Conservation (phyloP, 2,329 filamentous ascomycete genomes). For the Elsinoe arachidis region DNA sequence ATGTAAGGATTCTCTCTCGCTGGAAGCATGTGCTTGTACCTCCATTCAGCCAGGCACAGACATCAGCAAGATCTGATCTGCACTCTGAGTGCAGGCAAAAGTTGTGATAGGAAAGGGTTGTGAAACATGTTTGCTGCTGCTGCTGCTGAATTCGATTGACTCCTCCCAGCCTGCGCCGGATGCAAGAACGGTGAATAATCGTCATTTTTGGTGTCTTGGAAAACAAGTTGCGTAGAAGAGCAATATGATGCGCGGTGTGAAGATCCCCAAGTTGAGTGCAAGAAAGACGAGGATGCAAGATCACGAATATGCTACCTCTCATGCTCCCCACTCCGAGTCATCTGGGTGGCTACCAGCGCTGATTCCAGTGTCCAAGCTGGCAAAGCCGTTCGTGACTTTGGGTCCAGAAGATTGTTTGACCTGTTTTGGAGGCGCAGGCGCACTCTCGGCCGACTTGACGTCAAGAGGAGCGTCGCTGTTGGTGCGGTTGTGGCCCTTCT, state of each 20-base stretch:
- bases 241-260: not conserved
- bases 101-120: no score
- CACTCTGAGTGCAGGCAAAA: no score
- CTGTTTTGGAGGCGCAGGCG: not conserved
- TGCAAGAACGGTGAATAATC: not conserved
- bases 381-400: slow-evolving; percentile 7
- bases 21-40: not conserved
- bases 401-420: slow-evolving; percentile 7
- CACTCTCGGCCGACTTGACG: not conserved
- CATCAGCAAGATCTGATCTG: no score
- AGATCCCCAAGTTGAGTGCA: no score
- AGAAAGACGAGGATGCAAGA: not conserved
- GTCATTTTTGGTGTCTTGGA: not conserved
- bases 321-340: slow-evolving; percentile 32
- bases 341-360: slow-evolving; percentile 24
- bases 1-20: not conserved
- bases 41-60: not conserved
- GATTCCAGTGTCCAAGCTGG: slow-evolving; percentile 12
- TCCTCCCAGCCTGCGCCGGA: slow-evolving; percentile 6
- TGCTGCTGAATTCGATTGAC: not conserved
- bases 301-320: not conserved
- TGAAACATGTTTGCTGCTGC: not conserved
- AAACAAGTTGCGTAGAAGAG: not conserved
- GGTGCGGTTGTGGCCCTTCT: slow-evolving; percentile 33
- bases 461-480: slow-evolving; percentile 7